Evolutionary conservation across 2,329 filamentous ascomycete genomes (phyloP).

Genomic region (Diaporthe amygdali): DNA sequence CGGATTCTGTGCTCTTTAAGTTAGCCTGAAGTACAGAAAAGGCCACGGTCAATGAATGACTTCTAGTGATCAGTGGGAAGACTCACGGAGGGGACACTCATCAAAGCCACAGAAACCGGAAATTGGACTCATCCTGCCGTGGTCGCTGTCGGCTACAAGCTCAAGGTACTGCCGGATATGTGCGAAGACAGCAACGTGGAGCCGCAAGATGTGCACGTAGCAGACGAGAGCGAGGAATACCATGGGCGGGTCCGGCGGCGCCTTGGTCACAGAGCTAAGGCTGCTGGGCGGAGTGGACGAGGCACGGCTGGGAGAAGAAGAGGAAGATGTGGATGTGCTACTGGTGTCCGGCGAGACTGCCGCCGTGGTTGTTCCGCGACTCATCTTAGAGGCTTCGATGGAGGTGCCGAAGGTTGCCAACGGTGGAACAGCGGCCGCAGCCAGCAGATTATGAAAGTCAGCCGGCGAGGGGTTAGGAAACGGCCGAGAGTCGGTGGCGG

Average conservation of each 20-base stretch:
- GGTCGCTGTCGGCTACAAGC: neutral
- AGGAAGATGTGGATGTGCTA: neutral
- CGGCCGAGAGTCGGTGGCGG: neutral
- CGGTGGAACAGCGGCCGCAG: neutral
- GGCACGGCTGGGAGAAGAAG: neutral
- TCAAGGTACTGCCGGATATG: conserved; percentile 15
- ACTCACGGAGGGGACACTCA: neutral
- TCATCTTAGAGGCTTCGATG: too few relatives aligned
- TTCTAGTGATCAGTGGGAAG: neutral
- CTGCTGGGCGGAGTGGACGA: neutral
- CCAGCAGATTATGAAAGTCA: neutral
- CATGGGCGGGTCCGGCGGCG: neutral
- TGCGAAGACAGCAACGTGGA: conserved; percentile 19
- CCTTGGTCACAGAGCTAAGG: neutral
- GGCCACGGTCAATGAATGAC: neutral
- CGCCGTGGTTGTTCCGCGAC: neutral
- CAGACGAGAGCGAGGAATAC: conserved; percentile 14
- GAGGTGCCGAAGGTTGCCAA: too few relatives aligned
- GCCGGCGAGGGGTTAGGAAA: neutral
- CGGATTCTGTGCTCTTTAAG: conserved; percentile 5
- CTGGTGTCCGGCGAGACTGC: neutral
- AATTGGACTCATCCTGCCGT: neutral
- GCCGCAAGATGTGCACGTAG: conserved; percentile 21
- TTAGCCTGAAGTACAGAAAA: neutral
- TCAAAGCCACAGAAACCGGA: neutral